These are phyloP conservation scores for Trichoderma semiorbis DNA, from an alignment of 2,329 filamentous ascomycete species.

Conservation along the genomic window DNA sequence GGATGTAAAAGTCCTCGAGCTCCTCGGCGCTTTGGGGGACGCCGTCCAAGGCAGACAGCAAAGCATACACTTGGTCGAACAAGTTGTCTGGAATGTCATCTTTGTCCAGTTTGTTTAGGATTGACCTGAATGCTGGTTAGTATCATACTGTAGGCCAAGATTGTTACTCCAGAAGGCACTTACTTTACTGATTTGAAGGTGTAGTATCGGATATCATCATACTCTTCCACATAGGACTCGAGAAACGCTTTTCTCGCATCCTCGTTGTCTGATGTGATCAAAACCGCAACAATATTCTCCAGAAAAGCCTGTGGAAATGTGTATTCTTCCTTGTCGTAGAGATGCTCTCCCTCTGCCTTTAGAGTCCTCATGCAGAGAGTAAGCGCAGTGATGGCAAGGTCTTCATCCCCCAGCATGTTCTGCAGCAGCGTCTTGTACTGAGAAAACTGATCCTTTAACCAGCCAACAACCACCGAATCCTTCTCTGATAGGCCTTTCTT, in stretches of 20 bases:
- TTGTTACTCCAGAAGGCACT: constrained; percentile 31
- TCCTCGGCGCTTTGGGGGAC: constrained; percentile 66
- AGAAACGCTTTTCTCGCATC: constrained; percentile 68
- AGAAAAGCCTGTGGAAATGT: constrained; percentile 69
- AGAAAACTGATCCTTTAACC: constrained; percentile 71
- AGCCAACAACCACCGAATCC: constrained; percentile 69
- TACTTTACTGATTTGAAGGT: constrained; percentile 73
- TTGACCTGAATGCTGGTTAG: constrained; percentile 23
- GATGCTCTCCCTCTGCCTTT: constrained; percentile 69
- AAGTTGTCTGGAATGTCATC: constrained; percentile 27
- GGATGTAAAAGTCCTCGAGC: constrained; percentile 65
- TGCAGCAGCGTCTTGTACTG: constrained; percentile 67
- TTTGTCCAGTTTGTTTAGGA: constrained; percentile 26
- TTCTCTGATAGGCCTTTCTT: constrained; percentile 66
- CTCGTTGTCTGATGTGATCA: constrained; percentile 58
- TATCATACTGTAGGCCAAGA: neutral
- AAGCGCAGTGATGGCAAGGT: constrained; percentile 66
- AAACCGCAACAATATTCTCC: constrained; percentile 56
- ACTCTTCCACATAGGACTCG: constrained; percentile 73
- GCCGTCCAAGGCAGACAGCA: constrained; percentile 65
- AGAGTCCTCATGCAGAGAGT: constrained; percentile 79
- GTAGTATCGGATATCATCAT: constrained; percentile 81
- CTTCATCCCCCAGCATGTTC: constrained; percentile 58
- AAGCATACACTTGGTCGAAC: constrained; percentile 56
- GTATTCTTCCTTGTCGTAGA: constrained; percentile 59